These are phyloP conservation scores for Pseudocercospora vitis DNA, from an alignment of 2,329 filamentous ascomycete genomes.

Conservation along the genomic window DNA sequence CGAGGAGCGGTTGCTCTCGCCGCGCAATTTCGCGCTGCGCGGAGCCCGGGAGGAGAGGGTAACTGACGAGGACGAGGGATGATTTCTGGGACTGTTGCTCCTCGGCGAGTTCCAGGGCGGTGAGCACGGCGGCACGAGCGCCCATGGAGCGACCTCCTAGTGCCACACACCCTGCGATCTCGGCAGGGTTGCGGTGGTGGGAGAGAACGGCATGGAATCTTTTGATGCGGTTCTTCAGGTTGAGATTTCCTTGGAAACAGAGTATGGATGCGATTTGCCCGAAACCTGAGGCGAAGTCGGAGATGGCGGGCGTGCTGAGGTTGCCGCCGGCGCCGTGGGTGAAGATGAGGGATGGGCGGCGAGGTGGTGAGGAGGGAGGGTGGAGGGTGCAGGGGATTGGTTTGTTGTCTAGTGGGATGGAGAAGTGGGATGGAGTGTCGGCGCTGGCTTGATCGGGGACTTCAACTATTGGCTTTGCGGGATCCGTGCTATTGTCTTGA, in stretches of 20 bases:
- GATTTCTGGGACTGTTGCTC: too few relatives aligned
- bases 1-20: constrained; percentile 42
- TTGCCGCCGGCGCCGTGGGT: constrained; percentile 50
- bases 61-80: constrained; percentile 44
- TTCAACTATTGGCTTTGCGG: neutral
- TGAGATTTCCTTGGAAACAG: constrained; percentile 46
- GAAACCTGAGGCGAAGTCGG: constrained; percentile 44
- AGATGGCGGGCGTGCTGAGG: constrained; percentile 41
- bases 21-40: constrained; percentile 31
- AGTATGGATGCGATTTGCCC: constrained; percentile 29
- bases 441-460: too few relatives aligned
- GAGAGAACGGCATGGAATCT: constrained; percentile 41
- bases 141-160: constrained; percentile 49
- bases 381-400: constrained; percentile 23
- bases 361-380: neutral
- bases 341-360: constrained; percentile 39
- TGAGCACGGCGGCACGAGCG: constrained; percentile 44
- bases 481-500: neutral
- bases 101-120: constrained; percentile 37
- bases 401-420: constrained; percentile 26
- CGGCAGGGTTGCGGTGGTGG: constrained; percentile 24
- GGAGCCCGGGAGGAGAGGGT: constrained; percentile 43
- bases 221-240: constrained; percentile 41
- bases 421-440: constrained; percentile 9
- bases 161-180: constrained; percentile 14